Base-by-base conservation (phyloP, 805 yeast species). In the Candida schatavii region DNA sequence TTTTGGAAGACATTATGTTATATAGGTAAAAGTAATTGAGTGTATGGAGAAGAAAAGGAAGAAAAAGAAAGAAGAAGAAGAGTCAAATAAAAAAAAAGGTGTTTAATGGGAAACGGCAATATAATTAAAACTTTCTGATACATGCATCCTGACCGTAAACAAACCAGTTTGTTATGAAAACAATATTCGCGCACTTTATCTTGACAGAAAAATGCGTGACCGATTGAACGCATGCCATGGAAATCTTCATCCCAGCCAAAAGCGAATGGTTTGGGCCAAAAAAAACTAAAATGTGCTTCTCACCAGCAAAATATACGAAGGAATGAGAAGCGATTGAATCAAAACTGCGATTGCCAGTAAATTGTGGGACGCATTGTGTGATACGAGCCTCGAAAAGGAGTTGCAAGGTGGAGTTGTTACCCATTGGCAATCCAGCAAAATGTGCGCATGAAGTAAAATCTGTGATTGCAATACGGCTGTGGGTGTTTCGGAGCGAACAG, bases 1-100 rank as follows among this genome's bases (percentile, higher is more conserved):
- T 51, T 43, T 58, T 67, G 40, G 68, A 55, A 46, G 69, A 65
- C 74, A 68, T 70, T 51, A 18, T 25, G 26, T 15, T 17, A 21
- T 33, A 33, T 33, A 33, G 25, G n/a, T 20, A 9, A 21, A 36
- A 19, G 27, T 35, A 19, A 14, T 22, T 35, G 17, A 21, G 25
- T 29, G 29, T 39, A 41, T 32, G 27, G 35, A 41, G 37, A 20
- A 40, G 36, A 44, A 43, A 22, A 26, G 13, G 30, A 26, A 43
- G 22, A 38, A 46, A 43, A 35, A 47, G 43, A 31, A 38, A 39
- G 39, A 39, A 43, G 41, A 40, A 46, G 42, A 37, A 23, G 35
- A 38, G 37, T 29, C 20, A 30, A 42, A 31, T 17, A 31, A 31
- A 31, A 31, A 31, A 17, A 15, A 29, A 29, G 15, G n/a, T n/a